Conservation (phyloP, 768 basidiomycete genomes). For the Strobilomyces dryophilus region DNA sequence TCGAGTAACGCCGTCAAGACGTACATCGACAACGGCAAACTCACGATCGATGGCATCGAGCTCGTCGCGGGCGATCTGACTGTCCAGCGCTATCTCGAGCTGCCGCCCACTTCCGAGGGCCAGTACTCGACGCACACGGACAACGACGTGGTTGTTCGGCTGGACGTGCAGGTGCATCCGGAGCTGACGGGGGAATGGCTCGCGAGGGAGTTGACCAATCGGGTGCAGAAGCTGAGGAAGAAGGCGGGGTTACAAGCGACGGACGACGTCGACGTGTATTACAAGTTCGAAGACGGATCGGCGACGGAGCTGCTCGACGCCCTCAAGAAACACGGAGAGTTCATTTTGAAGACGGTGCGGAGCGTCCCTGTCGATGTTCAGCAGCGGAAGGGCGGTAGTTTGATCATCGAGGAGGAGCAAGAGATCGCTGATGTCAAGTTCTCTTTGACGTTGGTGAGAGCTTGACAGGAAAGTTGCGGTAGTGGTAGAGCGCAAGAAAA, state of each 20-base stretch:
- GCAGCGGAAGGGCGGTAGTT: conserved; percentile 43
- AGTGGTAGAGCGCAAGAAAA: neutral
- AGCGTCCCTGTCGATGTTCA: conserved; percentile 60
- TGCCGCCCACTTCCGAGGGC: conserved; percentile 54
- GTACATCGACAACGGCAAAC: conserved; percentile 69
- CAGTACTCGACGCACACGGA: conserved; percentile 84
- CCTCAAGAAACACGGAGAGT: conserved; percentile 59
- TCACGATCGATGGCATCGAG: conserved; percentile 86
- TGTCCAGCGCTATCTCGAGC: conserved; percentile 87
- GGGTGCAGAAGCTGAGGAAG: conserved; percentile 93
- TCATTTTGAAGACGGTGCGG: conserved; percentile 72
- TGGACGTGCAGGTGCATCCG: conserved; percentile 84
- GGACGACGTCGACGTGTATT: conserved; percentile 89
- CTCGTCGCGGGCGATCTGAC: conserved; percentile 88
- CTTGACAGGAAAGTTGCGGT: conserved; percentile 12
- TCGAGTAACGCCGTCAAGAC: conserved; percentile 78
- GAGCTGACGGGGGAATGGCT: conserved; percentile 88
- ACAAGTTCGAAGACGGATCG: conserved; percentile 66
- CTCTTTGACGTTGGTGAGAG: conserved; percentile 56
- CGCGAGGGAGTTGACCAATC: conserved; percentile 84
- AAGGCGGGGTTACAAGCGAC: conserved; percentile 93
- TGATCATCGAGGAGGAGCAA: conserved; percentile 83
- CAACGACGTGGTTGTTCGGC: conserved; percentile 89
- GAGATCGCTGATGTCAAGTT: conserved; percentile 81
- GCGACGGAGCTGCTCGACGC: conserved; percentile 64